Percentiles rank a stretch among this genome's conserved stretches.
Conservation (phyloP, 2,329 filamentous ascomycete genomes). For the Aurifilum marmelostoma region DNA sequence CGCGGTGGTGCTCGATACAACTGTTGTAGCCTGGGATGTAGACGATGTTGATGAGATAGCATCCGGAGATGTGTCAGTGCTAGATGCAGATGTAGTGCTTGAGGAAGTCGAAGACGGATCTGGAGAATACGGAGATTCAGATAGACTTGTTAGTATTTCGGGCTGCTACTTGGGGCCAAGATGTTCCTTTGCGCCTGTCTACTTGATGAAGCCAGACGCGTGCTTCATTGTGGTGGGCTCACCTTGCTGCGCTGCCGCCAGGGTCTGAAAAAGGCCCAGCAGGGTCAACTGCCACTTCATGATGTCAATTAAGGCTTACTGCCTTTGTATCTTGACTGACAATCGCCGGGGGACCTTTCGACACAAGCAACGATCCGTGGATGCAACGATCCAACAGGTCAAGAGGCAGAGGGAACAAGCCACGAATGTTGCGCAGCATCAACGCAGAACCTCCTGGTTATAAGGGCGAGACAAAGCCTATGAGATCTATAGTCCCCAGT, state of each 20-base stretch:
- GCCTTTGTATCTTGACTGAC: neutral
- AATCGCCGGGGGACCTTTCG: neutral
- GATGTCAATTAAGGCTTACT: neutral
- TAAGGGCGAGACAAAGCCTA: neutral
- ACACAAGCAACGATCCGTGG: neutral
- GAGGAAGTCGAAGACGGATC: neutral
- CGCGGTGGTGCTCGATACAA: neutral
- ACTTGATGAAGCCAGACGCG: no score
- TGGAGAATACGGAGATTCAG: neutral
- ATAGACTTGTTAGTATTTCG: neutral
- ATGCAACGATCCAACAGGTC: neutral
- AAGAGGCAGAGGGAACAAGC: neutral
- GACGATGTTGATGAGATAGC: slow-evolving; percentile 1
- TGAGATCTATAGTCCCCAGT: neutral
- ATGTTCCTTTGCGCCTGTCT: neutral
- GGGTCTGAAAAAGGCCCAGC: neutral
- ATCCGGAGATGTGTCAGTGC: neutral
- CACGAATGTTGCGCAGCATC: no score
- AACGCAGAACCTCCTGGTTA: no score
- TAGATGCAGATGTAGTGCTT: neutral
- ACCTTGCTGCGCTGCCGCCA: slow-evolving; percentile 7
- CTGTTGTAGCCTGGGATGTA: slow-evolving; percentile 2
- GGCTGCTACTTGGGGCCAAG: neutral
- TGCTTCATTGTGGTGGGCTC: neutral
- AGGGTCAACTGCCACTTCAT: slow-evolving; percentile 11